Conservation (phyloP, 192 early-diverging fungal species). For the Paraglomus occultum region DNA sequence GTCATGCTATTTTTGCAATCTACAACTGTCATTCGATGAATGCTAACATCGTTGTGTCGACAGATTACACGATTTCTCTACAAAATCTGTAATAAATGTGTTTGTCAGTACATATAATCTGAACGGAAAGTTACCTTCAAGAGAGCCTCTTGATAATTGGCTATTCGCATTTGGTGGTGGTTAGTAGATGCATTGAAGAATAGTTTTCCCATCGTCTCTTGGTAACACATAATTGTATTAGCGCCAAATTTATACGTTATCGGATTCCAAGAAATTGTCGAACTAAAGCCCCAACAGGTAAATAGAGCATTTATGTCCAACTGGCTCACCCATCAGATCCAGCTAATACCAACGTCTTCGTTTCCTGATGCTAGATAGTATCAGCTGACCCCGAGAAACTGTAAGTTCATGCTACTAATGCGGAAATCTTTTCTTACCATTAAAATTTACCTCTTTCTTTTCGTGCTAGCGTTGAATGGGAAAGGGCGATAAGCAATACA, state of each 20-base stretch:
- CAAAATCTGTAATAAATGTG: slow-evolving; percentile 56
- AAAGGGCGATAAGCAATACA: slow-evolving; percentile 48
- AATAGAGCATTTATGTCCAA: slow-evolving; percentile 21
- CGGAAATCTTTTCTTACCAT: slow-evolving; percentile 24
- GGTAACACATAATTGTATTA: not conserved
- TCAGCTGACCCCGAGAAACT: slow-evolving; percentile 62
- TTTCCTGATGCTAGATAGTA: slow-evolving; percentile 55
- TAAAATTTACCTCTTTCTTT: not conserved
- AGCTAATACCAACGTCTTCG: not conserved
- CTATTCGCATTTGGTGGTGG: slow-evolving; percentile 45
- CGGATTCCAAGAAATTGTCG: slow-evolving; percentile 97
- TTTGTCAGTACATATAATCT: slow-evolving; percentile 91
- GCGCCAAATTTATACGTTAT: slow-evolving; percentile 83
- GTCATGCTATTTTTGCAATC: slow-evolving; percentile 19
- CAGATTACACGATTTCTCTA: slow-evolving; percentile 60
- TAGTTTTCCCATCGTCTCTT: not conserved
- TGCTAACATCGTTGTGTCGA: not conserved
- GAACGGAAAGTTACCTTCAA: slow-evolving; percentile 72
- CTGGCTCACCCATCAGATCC: too few species aligned
- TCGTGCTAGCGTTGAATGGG: slow-evolving; percentile 38
- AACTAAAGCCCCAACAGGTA: slow-evolving; percentile 69
- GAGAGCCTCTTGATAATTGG: slow-evolving; percentile 68
- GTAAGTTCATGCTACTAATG: slow-evolving; percentile 20
- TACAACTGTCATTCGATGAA: not conserved
- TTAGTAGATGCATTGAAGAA: slow-evolving; percentile 20